Evolutionary conservation across 257 asterid genomes (phyloP), one percentile per base, ranked within the genome.

Genomic region (Lycium ferocissimum): DNA sequence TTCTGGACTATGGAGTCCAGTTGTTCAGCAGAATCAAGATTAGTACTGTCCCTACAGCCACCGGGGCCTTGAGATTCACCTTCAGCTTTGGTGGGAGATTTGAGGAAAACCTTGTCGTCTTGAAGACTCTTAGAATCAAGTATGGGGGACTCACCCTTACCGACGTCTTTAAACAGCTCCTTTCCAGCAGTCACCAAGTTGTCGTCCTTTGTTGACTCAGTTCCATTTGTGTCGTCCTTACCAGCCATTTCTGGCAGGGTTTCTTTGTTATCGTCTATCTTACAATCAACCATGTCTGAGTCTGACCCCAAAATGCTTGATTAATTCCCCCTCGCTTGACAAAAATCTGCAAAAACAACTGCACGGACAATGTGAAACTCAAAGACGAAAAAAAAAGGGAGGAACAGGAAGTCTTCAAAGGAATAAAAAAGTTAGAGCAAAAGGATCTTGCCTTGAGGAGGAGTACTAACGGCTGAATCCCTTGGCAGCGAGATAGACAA

Each of bases 181-280:
- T 70, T 40, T 49, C 80, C 80, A 43, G 80, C 37, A 45, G 80
- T n/a, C 58, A 72, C 38, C 80, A 47, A 72, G 58, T 72, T 72
- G 38, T 72, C 11, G 80, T 45, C 40, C 59, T 73, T 73, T 73
- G n/a, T 45, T 20, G 38, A 45, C 33, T n/a, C 80, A 7, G 59
- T 11, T 6, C 9, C 38, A 47, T 47, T 47, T 45, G 59, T n/a
- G n/a, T 12, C 38, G n/a, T 49, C 80, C 59, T 26, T 47, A 11
- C 17, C 80, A 58, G n/a, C 80, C 58, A 8, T 72, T 47, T 79
- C 84, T 14, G 80, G 82, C 62, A 79, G 85, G 82, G 73, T 84
- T 73, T 90, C 89, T 17, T 80, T 83, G 14, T 61, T 82, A 62
- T 85, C 87, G 66, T 89, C 87, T 89, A 88, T 90, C 22, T 54